Evolutionary conservation across 371 early-diverging fungal genomes (phyloP).

Genomic region (Mucor indicus): DNA sequence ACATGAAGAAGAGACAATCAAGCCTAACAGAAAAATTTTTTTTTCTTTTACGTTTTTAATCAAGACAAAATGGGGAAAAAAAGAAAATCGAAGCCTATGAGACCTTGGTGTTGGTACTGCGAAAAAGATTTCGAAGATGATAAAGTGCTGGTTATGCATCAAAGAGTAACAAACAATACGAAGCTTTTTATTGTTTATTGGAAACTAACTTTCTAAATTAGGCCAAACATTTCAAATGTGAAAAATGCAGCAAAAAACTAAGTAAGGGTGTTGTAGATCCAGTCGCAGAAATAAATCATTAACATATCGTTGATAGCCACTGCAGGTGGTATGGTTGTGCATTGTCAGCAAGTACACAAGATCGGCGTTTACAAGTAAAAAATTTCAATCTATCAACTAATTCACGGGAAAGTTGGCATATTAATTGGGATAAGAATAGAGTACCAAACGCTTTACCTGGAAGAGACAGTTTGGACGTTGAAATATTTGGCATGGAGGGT

Average conservation of each 20-base stretch:
- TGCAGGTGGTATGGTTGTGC: conserved; percentile 89
- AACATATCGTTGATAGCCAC: conserved; percentile 46
- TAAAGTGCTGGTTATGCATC: conserved; percentile 89
- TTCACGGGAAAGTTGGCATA: too few species aligned
- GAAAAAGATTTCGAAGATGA: conserved; percentile 96
- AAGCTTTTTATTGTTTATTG: not conserved
- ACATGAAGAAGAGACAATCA: too few species aligned
- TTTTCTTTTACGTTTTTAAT: conserved; percentile 2
- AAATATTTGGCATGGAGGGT: conserved; percentile 95
- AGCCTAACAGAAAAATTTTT: too few species aligned
- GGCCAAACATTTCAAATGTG: conserved; percentile 94
- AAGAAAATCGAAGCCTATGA: conserved; percentile 40
- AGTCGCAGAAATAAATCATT: too few species aligned
- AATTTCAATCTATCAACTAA: too few species aligned
- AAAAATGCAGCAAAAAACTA: conserved; percentile 77
- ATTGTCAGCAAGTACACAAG: conserved; percentile 93
- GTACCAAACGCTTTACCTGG: conserved; percentile 88
- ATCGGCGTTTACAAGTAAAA: conserved; percentile 71
- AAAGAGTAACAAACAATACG: conserved; percentile 66
- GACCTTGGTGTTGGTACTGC: conserved; percentile 83
- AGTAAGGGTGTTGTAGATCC: conserved; percentile 51
- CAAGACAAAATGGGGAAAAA: conserved; percentile 40
- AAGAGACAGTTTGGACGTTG: conserved; percentile 81
- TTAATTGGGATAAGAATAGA: too few species aligned
- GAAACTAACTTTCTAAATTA: conserved; percentile 11